These are phyloP conservation scores for Talaromyces sp. DNA, from an alignment of 2,329 filamentous ascomycete species.

Conservation along the genomic window DNA sequence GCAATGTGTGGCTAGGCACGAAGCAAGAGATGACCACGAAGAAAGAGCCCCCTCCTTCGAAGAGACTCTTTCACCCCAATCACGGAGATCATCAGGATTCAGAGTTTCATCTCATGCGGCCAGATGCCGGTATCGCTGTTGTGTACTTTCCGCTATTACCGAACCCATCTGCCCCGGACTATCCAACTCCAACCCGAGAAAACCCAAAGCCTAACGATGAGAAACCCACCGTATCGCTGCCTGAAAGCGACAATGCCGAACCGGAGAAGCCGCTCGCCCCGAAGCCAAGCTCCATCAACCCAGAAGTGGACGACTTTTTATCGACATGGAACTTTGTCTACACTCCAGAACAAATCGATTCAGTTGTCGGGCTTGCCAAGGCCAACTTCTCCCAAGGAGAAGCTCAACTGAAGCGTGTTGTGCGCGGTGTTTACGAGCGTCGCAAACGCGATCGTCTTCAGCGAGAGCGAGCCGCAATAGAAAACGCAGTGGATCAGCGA, in stretches of 20 bases:
- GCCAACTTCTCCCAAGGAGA: slow-evolving; percentile 83
- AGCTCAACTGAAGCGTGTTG: slow-evolving; percentile 69
- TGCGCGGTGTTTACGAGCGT: slow-evolving; percentile 85
- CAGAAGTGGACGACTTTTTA: slow-evolving; percentile 75
- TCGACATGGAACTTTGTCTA: slow-evolving; percentile 99
- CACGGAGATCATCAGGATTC: slow-evolving; percentile 54
- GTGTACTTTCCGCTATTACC: slow-evolving; percentile 85
- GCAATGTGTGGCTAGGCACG: slow-evolving; percentile 90
- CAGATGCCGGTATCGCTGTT: slow-evolving; percentile 78
- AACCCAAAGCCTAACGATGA: slow-evolving; percentile 17
- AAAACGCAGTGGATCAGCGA: not conserved
- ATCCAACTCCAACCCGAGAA: slow-evolving; percentile 16
- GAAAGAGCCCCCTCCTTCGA: slow-evolving; percentile 49
- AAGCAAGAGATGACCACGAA: slow-evolving; percentile 63
- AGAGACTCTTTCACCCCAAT: slow-evolving; percentile 39
- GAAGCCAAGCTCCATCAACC: slow-evolving; percentile 68
- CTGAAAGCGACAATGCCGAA: not conserved
- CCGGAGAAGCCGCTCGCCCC: slow-evolving; percentile 18
- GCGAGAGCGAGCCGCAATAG: slow-evolving; percentile 18
- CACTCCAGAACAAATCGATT: slow-evolving; percentile 81
- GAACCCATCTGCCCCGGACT: slow-evolving; percentile 52
- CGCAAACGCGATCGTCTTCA: slow-evolving; percentile 58
- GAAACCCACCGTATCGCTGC: slow-evolving; percentile 14
- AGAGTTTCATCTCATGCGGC: slow-evolving; percentile 64
- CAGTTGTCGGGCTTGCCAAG: slow-evolving; percentile 71